These are phyloP conservation scores for Ceraceosorus bombacis DNA, from an alignment of 1,284 basidiomycete species.

Conservation along the genomic window DNA sequence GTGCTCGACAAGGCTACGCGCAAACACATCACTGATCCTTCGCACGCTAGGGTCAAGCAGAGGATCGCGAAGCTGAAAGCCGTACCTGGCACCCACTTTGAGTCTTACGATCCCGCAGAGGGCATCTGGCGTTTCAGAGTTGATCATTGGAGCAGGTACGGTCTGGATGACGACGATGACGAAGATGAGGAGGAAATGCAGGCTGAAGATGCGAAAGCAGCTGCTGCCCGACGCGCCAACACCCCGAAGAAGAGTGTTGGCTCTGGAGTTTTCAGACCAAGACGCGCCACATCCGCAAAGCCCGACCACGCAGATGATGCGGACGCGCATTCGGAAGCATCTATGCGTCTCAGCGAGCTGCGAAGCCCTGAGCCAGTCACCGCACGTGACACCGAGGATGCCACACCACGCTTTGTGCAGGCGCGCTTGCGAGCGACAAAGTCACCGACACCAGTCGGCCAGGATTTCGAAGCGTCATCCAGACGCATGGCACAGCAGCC, in stretches of 20 bases:
- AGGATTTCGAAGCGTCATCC: no score
- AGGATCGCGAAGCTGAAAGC: constrained; percentile 76
- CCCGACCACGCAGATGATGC: constrained; percentile 16
- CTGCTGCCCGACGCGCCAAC: constrained; percentile 9
- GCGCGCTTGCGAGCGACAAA: no score
- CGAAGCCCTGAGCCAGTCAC: no score
- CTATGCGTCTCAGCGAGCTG: no score
- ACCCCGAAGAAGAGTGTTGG: constrained; percentile 16
- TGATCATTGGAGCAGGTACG: constrained; percentile 64
- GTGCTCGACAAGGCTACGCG: constrained; percentile 82
- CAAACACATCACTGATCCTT: constrained; percentile 77
- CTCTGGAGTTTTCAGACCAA: no score
- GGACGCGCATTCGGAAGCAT: constrained; percentile 11
- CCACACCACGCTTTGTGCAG: no score
- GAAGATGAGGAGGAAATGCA: neutral
- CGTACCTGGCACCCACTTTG: constrained; percentile 78
- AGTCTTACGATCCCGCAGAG: constrained; percentile 67
- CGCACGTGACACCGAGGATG: no score
- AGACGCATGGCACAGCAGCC: constrained; percentile 1
- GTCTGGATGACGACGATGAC: constrained; percentile 44
- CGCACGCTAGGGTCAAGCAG: constrained; percentile 61
- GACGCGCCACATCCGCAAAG: no score
- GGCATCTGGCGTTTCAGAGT: constrained; percentile 92
- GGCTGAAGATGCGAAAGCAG: neutral
- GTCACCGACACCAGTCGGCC: no score